Evolutionary conservation across 2,329 filamentous ascomycete genomes (phyloP), one percentile per base, ranked within the genome.

Genomic region (Xylariaceae sp.): DNA sequence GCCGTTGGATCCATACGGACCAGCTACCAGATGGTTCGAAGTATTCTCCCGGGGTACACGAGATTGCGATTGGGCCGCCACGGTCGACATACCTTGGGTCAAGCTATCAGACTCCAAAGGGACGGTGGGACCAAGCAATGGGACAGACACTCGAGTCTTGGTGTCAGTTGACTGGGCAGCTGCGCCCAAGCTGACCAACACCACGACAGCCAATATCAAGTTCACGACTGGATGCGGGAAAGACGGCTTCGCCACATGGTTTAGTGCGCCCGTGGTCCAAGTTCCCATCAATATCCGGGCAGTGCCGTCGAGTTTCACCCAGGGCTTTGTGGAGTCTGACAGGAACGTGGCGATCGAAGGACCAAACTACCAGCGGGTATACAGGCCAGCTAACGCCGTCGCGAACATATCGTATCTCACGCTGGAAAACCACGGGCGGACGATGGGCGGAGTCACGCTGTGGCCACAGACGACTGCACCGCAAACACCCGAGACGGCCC

Each of bases 251-350:
- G 31, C 51, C 3, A 45, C 27, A 8, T 60, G 55, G 54, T 56
- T 60, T 24, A 40, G 52, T 4, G 54, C 60, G 3, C 70, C 73
- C 0, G 61, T 65, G 9, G 60, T 83, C 2, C 65, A 75, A 34
- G 64, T 82, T 0, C 77, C 78, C 0, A 64, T 82, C 17, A 65
- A 69, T 43, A 65, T 71, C 31, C 68, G 69, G 5, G 53, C 57
- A 2, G 53, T 75, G 1, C 71, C 78, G 0, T 53, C 61, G 2
- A 65, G 63, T 38, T 83, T 81, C 57, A 65, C 60, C 6, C 41
- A 60, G 19, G 81, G 80, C 3, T 83, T 81, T 45, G 67, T 83
- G 31, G 81, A 85, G 58, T 72, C 72, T 0, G 77, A 83, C 50
- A 63, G 65, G n/a, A 64, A 71, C 37, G 62, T 79, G 15, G 61